A percentile compares a stretch with the other conserved stretches of the same genome.
Evolutionary conservation across 768 basidiomycete genomes (phyloP).

Genomic region (Leccinellum albellum): DNA sequence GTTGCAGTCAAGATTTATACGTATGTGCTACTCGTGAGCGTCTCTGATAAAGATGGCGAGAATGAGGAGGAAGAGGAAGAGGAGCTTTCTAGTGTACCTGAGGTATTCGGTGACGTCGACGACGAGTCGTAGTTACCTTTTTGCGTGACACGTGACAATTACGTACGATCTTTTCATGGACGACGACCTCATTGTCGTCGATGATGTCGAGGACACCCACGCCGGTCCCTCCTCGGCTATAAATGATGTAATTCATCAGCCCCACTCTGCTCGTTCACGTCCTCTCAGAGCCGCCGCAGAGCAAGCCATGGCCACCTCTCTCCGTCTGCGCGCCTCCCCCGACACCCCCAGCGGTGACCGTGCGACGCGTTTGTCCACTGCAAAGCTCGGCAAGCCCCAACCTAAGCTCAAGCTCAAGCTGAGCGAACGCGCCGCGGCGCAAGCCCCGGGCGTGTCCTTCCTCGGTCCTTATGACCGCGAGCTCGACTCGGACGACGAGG

Average conservation of each 20-base stretch:
- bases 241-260: constrained; percentile 23
- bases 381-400: constrained; percentile 44
- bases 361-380: constrained; percentile 53
- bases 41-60: not conserved
- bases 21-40: not conserved
- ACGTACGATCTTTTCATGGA: constrained; percentile 36
- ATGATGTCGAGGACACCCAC: constrained; percentile 48
- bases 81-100: not conserved
- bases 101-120: constrained; percentile 12
- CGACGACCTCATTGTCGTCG: constrained; percentile 60
- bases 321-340: constrained; percentile 29
- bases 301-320: constrained; percentile 34
- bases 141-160: constrained; percentile 8
- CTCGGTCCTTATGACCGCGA: constrained; percentile 91
- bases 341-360: constrained; percentile 42
- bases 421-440: constrained; percentile 76
- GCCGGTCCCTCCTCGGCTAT: constrained; percentile 35
- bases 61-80: constrained; percentile 9
- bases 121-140: constrained; percentile 5
- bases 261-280: constrained; percentile 27
- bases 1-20: constrained; percentile 36
- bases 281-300: constrained; percentile 33
- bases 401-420: constrained; percentile 88
- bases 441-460: constrained; percentile 83
- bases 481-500: constrained; percentile 92